These are phyloP conservation scores for Cucurbitaria berberidis DNA, from an alignment of 2,329 filamentous ascomycete species.

Conservation along the genomic window DNA sequence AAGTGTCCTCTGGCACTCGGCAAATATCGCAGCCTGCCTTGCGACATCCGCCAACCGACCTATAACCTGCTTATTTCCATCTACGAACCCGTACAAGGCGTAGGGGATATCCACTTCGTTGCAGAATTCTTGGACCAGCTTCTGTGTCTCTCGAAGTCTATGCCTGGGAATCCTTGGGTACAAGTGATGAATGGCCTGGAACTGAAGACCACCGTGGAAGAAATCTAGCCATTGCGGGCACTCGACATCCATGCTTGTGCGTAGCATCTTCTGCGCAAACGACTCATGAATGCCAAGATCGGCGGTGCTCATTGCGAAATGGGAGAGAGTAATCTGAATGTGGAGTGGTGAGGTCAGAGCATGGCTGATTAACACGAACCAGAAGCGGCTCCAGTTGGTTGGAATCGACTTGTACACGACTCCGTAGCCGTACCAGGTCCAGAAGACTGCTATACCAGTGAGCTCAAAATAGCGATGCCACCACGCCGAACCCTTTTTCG, in stretches of 20 bases:
- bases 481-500: constrained; percentile 66
- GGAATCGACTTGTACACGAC: constrained; percentile 67
- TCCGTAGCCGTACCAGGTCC: constrained; percentile 72
- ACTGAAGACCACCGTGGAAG: constrained; percentile 74
- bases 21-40: constrained; percentile 65
- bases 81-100: constrained; percentile 65
- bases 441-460: constrained; percentile 68
- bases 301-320: constrained; percentile 74
- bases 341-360: constrained; percentile 71
- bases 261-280: constrained; percentile 71
- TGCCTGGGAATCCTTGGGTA: constrained; percentile 73
- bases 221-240: constrained; percentile 76
- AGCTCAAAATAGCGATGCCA: constrained; percentile 73
- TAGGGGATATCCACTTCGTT: constrained; percentile 69
- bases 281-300: constrained; percentile 70
- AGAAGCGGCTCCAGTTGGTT: constrained; percentile 62
- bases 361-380: constrained; percentile 69
- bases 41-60: constrained; percentile 63
- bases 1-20: constrained; percentile 59
- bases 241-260: constrained; percentile 76
- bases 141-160: constrained; percentile 68
- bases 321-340: constrained; percentile 73
- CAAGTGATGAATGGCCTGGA: constrained; percentile 74
- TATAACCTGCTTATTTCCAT: constrained; percentile 66
- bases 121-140: constrained; percentile 67